Evolutionary conservation across 192 early-diverging fungal genomes (phyloP), one percentile per base, ranked within the genome.

Genomic region (Borealophlyctis nickersoniae): DNA sequence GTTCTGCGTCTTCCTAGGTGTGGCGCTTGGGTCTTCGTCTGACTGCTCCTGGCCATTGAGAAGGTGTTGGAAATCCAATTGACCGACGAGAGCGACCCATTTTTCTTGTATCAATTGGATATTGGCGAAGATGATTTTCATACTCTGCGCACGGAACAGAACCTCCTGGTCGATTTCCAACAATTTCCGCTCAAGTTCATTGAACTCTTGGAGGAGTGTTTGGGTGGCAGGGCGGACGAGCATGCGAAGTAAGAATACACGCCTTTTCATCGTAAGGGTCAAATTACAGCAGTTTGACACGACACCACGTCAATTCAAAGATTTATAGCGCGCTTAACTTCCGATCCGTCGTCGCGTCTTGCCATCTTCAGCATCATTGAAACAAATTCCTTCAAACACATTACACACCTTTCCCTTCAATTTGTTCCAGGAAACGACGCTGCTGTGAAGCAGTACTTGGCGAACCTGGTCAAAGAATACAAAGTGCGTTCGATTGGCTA

Each of bases 111-210:
- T 60, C 39, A 60, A 3, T 56, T 77, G 26, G 60, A 57, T 24
- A 52, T 85, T 30, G 69, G 56, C 13, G 80, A 84, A 26, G 76
- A 81, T 52, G 83, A 84, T 57, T 85, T 81, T 53, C 79, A 76
- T 51, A 51, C 55, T 11, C 68, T 85, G 28, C 63, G 71, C 36
- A 56, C 55, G 30, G 70, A 77, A 45, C 83, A 84, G 65, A 70
- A 72, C 32, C 68, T 84, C 5, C 49, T 81, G 14, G 79, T 85
- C 16, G 79, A 81, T 56, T 85, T 85, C 62, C 54, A 75, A 32
- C 71, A 77, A 39, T 84, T 85, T 59, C 80, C 80, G 5, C n/a
- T 35, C 11, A 84, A 78, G 54, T 59, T 82, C 36, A 60, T 74
- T 16, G 77, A 82, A 45, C 62, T 85, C 32, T 66, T 85, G 55